Base-by-base conservation (phyloP, 192 early-diverging fungal species). In the Coemansia sp. region DNA sequence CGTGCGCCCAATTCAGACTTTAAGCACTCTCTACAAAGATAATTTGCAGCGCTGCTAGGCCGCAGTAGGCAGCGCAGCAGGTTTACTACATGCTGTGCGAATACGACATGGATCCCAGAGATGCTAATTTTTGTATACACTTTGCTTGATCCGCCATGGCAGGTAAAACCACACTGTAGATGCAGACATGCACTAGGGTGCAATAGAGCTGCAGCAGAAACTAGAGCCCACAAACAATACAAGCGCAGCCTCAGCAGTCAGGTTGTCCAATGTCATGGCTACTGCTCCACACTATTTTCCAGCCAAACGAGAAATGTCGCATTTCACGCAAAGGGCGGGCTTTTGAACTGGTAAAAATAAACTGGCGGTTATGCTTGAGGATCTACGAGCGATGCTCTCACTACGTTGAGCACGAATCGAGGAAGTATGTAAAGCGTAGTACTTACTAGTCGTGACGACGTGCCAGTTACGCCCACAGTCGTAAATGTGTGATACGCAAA, bases 401-500 rank as follows among this genome's bases (percentile, higher is more conserved):
- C n/a, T 19, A 49, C 48, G 48, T 21, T 49, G n/a, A 49, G 5
- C 48, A 22, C 4, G 19, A 15, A n/a, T 45, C 15, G 41, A n/a
- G 41, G 41, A 41, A n/a, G 41, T n/a, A 35, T 35, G 32, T 35
- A 7, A 35, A 35, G 6, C 32, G 32, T 35, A 45, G 41, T 45
- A 55, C 53, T 55, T 55, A 55, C 53, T 29, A 14, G 25, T 17
- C 53, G 24, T 55, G 53, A 12, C 24, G 53, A 27, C 10, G 29
- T 55, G 53, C 32, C 14, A 49, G 48, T 49, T 49, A 21, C 19
- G 19, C 48, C 48, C 19, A 3, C 48, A 49, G 48, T 17, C 48
- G 48, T 17, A 17, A 17, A 21, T 19, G 3, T 19, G 48, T 49
- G 48, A 49, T 49, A 19, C 48, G 19, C 15, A 11, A 55, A 55